Conservation (phyloP, 495 filamentous ascomycete genomes). For the Annulohypoxylon maeteangense region DNA sequence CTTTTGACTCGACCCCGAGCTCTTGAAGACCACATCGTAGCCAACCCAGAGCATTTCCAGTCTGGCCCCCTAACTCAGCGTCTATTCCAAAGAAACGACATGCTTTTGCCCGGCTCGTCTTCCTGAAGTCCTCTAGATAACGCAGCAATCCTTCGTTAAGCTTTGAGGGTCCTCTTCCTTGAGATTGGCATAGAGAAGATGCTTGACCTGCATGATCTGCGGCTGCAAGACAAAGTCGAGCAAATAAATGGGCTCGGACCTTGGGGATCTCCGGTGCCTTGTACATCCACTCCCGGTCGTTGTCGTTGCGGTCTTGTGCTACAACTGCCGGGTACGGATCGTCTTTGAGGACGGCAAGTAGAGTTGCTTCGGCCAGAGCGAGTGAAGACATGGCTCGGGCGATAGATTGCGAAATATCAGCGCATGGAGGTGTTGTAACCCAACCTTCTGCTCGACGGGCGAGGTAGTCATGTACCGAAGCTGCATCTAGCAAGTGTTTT, state of each 20-base stretch:
- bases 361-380: constrained; percentile 85
- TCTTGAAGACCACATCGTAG: constrained; percentile 75
- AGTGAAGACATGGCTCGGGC: constrained; percentile 78
- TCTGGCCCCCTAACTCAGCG: constrained; percentile 81
- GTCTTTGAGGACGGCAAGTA: constrained; percentile 89
- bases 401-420: constrained; percentile 71
- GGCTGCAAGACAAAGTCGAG: constrained; percentile 83
- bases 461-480: constrained; percentile 79
- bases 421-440: constrained; percentile 50
- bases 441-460: constrained; percentile 56
- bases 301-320: constrained; percentile 77
- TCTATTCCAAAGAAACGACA: constrained; percentile 92
- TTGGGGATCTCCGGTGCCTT: constrained; percentile 85
- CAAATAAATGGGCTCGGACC: constrained; percentile 87
- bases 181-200: constrained; percentile 58
- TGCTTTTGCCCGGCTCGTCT: constrained; percentile 79
- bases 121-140: constrained; percentile 78
- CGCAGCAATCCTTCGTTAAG: constrained; percentile 71
- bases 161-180: constrained; percentile 50
- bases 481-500: constrained; percentile 78
- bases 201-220: constrained; percentile 74
- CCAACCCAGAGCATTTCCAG: constrained; percentile 87
- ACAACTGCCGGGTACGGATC: constrained; percentile 88
- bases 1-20: constrained; percentile 66
- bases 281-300: constrained; percentile 93